Evolutionary conservation across 1,284 basidiomycete genomes (phyloP).

Genomic region (Sporisorium sorghi): DNA sequence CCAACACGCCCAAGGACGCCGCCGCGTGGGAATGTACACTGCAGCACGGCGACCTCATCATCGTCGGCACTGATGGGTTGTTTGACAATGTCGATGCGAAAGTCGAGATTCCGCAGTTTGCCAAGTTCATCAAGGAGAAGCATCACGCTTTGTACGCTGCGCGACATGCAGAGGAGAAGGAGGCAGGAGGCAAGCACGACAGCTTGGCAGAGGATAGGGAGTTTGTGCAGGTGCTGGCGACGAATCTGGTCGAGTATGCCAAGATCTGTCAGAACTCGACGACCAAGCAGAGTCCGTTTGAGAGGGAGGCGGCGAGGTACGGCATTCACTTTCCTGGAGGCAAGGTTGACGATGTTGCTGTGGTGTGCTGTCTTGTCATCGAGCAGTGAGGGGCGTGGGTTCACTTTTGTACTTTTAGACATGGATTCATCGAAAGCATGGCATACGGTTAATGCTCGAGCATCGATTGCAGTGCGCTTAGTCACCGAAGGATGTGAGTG

Average conservation of each 20-base stretch:
- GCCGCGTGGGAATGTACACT: slow-evolving; percentile 52
- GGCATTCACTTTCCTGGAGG: slow-evolving; percentile 70
- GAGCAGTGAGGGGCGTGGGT: slow-evolving; percentile 63
- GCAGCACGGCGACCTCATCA: slow-evolving; percentile 62
- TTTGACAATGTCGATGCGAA: slow-evolving; percentile 85
- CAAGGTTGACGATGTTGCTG: slow-evolving; percentile 72
- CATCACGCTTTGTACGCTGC: slow-evolving; percentile 52
- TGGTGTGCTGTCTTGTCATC: slow-evolving; percentile 71
- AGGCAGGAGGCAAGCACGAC: slow-evolving; percentile 26
- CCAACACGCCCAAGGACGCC: slow-evolving; percentile 60
- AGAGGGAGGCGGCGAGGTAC: slow-evolving; percentile 63
- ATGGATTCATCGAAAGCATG: background rate
- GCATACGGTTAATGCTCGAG: background rate
- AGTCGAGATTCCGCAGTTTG: slow-evolving; percentile 71
- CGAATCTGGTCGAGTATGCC: slow-evolving; percentile 58
- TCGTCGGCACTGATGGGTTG: slow-evolving; percentile 81
- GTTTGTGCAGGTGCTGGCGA: slow-evolving; percentile 58
- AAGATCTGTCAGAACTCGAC: slow-evolving; percentile 71
- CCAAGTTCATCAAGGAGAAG: slow-evolving; percentile 64
- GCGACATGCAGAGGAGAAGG: slow-evolving; percentile 5
- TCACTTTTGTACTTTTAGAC: slow-evolving; percentile 16
- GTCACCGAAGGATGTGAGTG: background rate
- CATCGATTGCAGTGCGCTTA: background rate
- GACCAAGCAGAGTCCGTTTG: slow-evolving; percentile 75
- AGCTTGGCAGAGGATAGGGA: slow-evolving; percentile 57